Evolutionary conservation across 768 basidiomycete genomes (phyloP), one percentile per base, ranked within the genome.

Genomic region (Dentipellis sp.): DNA sequence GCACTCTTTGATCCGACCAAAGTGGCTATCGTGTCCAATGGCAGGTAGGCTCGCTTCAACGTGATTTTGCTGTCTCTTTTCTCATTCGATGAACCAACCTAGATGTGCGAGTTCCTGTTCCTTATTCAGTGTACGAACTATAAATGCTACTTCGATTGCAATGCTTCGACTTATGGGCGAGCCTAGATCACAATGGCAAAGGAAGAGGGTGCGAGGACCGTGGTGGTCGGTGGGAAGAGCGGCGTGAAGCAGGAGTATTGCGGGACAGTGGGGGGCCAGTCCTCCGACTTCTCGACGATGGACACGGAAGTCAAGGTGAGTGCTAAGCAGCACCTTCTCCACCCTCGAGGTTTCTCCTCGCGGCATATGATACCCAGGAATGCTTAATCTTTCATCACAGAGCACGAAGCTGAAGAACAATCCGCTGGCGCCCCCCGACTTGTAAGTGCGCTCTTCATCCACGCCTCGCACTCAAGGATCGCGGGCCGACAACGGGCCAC

Each of bases 211-310:
- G 76, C 74, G 22, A 78, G 70, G 62, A 80, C 78, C 7, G 76
- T 78, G n/a, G 80, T 83, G 3, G 60, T 80, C n/a, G 81, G 80
- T 22, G 82, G 81, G 37, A 75, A 74, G 61, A 63, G 71, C 10
- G 72, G 67, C 50, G 66, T 74, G 9, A 66, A 64, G 39, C 82
- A 83, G 61, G 74, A 82, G 62, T 83, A 82, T 63, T 81, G 79
- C 59, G 82, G 82, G 17, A 78, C 75, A 38, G 81, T 83, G 34
- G 82, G 81, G n/a, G 82, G 82, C 0, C 79, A 84, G 66, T 81
- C 79, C 4, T 77, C 77, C 1, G 75, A 77, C 59, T 83, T 78
- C 64, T 72, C 77, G 1, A 75, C 71, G n/a, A 78, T 83, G 10
- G 80, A 83, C 63, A 80, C 79, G 11, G 77, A 82, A 64, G 71